Conservation (phyloP, 768 basidiomycete species). For the Naganishia friedmannii region DNA sequence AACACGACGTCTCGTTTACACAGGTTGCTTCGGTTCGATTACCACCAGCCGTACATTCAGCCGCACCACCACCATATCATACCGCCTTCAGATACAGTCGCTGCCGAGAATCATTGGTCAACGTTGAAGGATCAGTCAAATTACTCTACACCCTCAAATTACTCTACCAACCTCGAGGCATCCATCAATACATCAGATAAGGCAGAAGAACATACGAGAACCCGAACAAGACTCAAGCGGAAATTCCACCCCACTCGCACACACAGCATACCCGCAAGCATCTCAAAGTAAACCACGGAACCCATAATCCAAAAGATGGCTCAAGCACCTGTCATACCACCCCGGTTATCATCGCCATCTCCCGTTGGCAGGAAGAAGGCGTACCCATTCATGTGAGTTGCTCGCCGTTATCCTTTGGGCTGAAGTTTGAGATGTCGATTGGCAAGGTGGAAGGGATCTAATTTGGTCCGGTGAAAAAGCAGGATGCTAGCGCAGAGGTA, state of each 20-base stretch:
- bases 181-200: neutral
- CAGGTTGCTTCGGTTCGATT: neutral
- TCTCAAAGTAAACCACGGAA: neutral
- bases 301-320: neutral
- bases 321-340: constrained; percentile 19
- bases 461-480: too few relatives aligned
- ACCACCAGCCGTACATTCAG: neutral
- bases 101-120: neutral
- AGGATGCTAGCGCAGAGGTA: too few relatives aligned
- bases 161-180: constrained; percentile 1
- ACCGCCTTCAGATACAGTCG: neutral
- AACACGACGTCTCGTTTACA: neutral
- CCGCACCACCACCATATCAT: neutral
- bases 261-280: neutral
- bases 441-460: neutral
- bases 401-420: neutral
- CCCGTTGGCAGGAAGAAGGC: constrained; percentile 26
- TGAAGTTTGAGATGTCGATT: neutral
- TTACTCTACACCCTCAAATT: too few relatives aligned
- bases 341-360: constrained; percentile 3
- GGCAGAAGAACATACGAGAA: neutral
- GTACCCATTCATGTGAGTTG: constrained; percentile 34
- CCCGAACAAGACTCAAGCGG: neutral
- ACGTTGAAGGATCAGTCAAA: neutral
- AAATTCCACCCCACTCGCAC: neutral